phyloP scores from a whole-genome alignment of 345 rosid genomes.

The Eucalyptus regnans region DNA sequence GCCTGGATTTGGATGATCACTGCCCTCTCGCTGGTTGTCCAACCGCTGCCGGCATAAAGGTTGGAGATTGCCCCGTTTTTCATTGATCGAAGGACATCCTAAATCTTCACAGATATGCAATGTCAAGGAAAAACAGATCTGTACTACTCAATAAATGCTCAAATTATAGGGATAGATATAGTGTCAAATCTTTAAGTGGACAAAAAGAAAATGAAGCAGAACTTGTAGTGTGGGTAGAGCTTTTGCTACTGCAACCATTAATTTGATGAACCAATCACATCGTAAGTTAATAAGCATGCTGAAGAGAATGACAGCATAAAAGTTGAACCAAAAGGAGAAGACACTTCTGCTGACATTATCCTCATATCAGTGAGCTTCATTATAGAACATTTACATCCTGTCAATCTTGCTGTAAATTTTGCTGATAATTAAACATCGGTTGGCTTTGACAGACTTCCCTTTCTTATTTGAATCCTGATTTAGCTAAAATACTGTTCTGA shows the following conservation, averaged over 20 bases:
- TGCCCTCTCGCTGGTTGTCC: conserved; percentile 37
- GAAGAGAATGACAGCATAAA: background rate
- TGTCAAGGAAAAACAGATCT: background rate
- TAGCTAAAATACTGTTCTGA: background rate
- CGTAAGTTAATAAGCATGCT: background rate
- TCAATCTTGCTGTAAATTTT: background rate
- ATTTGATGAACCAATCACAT: background rate
- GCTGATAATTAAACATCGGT: background rate
- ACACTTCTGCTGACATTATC: background rate
- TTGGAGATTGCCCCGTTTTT: conserved; percentile 24
- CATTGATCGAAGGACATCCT: background rate
- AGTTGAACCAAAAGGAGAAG: background rate
- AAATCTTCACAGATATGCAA: background rate
- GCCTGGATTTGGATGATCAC: conserved; percentile 25
- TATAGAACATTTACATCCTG: background rate
- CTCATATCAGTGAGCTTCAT: background rate
- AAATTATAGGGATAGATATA: background rate
- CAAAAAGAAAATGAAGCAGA: background rate
- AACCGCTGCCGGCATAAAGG: conserved; percentile 20
- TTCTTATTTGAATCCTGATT: background rate
- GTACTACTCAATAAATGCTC: background rate
- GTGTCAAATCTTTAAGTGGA: background rate
- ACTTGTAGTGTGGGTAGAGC: background rate
- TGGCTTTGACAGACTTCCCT: background rate
- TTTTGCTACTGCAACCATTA: background rate